Evolutionary conservation across 2,329 filamentous ascomycete species (phyloP).

Genomic region (Zymoseptoria ardabiliae): DNA sequence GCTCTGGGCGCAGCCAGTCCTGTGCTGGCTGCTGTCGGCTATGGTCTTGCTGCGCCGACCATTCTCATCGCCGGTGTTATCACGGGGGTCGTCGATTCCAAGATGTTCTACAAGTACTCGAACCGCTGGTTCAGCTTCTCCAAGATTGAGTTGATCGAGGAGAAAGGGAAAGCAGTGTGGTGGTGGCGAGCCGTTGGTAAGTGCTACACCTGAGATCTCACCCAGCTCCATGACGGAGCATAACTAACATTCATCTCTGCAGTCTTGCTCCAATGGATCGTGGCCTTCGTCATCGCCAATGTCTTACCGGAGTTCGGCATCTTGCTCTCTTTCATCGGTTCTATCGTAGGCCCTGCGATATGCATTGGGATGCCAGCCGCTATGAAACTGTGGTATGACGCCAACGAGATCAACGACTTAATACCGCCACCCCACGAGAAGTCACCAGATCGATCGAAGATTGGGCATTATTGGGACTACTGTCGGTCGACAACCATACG

Average conservation of each 20-base stretch:
- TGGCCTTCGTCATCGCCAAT: constrained; percentile 62
- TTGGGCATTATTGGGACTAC: too few relatives aligned
- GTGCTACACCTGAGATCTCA: too few relatives aligned
- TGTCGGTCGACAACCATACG: too few relatives aligned
- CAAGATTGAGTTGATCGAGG: too few relatives aligned
- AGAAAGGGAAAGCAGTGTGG: too few relatives aligned
- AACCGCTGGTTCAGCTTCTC: constrained; percentile 31
- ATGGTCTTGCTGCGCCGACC: constrained; percentile 61
- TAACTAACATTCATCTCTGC: too few relatives aligned
- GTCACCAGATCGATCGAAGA: too few relatives aligned
- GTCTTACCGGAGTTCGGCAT: constrained; percentile 63
- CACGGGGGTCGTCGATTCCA: constrained; percentile 58
- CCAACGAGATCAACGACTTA: too few relatives aligned
- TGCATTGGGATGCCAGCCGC: constrained; percentile 27
- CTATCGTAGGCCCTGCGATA: constrained; percentile 63
- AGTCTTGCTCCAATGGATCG: constrained; percentile 41
- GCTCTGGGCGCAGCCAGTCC: constrained; percentile 55
- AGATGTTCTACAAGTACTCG: constrained; percentile 50
- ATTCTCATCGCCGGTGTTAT: constrained; percentile 67
- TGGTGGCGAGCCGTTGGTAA: too few relatives aligned
- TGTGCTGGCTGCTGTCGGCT: constrained; percentile 57
- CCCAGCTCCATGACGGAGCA: too few relatives aligned
- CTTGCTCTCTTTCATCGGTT: constrained; percentile 54
- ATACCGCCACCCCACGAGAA: too few relatives aligned
- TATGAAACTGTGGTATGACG: constrained; percentile 9